Base-by-base conservation (phyloP, 2,329 filamentous ascomycete genomes). In the Pleoardoris graminearum region DNA sequence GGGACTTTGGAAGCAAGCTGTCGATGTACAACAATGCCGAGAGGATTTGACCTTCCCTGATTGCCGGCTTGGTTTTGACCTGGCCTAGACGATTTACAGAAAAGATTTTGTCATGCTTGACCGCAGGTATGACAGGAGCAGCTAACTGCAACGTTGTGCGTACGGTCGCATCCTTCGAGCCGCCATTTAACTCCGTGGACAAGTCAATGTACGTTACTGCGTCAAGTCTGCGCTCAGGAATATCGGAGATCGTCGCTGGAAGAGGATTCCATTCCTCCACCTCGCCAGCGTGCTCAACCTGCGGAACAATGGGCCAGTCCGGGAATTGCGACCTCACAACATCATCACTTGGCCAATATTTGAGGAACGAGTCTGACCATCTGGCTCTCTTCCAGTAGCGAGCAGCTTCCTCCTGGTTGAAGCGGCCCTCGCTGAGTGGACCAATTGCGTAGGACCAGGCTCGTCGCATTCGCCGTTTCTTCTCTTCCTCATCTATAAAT, bases 21-120 rank as follows among this genome's bases (percentile, higher is more conserved):
- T 72, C 68, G 1, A 75, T 52, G 49, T 68, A 67, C 6, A 75
- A 53, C 12, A 76, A 35, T 1, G 65, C 66, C 4, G 71, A 61
- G 2, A 70, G 55, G n/a, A 74, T 68, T 10, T 66, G 55, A 1
- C 64, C 70, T 48, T 75, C 72, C 25, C 63, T 58, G 1, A 67
- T 59, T n/a, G 51, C 37, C 4, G 58, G 55, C 2, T 48, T 23
- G 7, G 46, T 30, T n/a, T 47, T 48, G 17, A 52, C 58, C 35
- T n/a, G 22, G 21, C 29, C 27, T 19, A 29, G 43, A 10, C 23
- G 23, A 4, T 16, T 1, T 33, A 32, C 22, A 8, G 39, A 44
- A 54, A 68, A 63, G 7, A 60, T 57, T 3, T 41, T 35, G 8
- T 53, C 12, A 27, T 49, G 27, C 16, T 32, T 21, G 33, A 57